Conservation (phyloP, 169 alveolate species). For the Eimeria tenella region DNA sequence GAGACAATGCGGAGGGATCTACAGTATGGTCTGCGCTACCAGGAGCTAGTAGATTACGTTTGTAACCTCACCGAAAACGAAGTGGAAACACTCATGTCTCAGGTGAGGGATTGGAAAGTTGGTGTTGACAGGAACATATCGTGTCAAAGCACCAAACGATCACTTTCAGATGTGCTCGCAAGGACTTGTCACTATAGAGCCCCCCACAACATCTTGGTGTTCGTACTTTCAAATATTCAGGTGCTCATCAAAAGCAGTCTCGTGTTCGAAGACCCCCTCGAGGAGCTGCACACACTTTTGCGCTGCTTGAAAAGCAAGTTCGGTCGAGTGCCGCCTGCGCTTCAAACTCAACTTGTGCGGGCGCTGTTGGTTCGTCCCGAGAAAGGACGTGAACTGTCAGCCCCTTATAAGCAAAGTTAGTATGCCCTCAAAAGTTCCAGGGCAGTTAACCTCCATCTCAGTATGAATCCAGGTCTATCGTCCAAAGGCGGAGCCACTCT, state of each 20-base stretch:
- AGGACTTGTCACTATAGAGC: background rate
- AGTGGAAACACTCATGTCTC: slow-evolving; percentile 1
- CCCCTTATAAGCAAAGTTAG: too few relatives aligned
- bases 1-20: slow-evolving; percentile 17
- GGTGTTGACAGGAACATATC: too few relatives aligned
- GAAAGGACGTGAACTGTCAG: too few relatives aligned
- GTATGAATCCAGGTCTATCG: too few relatives aligned
- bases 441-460: too few relatives aligned
- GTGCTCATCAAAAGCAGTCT: slow-evolving; percentile 43
- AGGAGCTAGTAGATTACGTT: background rate
- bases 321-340: slow-evolving; percentile 40
- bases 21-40: slow-evolving; percentile 20
- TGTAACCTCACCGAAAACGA: slow-evolving; percentile 23
- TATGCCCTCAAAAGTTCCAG: too few relatives aligned
- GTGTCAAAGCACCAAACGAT: background rate
- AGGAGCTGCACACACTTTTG: slow-evolving; percentile 22
- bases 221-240: background rate
- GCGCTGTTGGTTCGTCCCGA: slow-evolving; percentile 4
- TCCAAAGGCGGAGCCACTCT: too few relatives aligned
- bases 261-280: slow-evolving; percentile 36
- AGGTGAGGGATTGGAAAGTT: background rate
- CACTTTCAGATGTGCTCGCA: background rate
- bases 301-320: background rate
- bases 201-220: background rate
- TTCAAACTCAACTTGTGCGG: slow-evolving; percentile 9